Conservation (phyloP, 305 asterid species). For the Euphrasia arctica region DNA sequence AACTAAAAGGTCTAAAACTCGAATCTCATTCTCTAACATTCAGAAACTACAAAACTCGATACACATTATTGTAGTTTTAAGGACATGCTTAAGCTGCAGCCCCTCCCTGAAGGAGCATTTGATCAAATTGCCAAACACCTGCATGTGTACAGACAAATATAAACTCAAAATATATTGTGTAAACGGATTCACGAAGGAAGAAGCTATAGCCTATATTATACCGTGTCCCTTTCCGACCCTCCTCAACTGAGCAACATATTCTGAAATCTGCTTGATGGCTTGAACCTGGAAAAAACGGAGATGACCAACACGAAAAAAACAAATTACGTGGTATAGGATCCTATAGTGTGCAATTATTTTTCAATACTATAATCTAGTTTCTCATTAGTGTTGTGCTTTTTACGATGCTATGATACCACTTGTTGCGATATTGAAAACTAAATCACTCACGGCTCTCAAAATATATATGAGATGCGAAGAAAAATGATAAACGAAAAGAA, state of each 20-base stretch:
- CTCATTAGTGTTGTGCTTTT: neutral
- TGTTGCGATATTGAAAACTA: no score
- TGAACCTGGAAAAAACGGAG: constrained; percentile 44
- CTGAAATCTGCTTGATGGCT: constrained; percentile 71
- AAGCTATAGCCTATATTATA: constrained; percentile 19
- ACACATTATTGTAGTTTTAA: no score
- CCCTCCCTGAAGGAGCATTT: constrained; percentile 38
- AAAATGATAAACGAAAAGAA: no score
- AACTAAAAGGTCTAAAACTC: no score
- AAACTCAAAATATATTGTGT: neutral
- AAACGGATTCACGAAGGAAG: neutral
- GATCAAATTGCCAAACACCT: constrained; percentile 57
- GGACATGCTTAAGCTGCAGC: constrained; percentile 27
- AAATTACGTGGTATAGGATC: neutral
- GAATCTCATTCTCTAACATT: no score
- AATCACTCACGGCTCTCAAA: no score
- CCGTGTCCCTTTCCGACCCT: constrained; percentile 95
- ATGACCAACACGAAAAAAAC: neutral
- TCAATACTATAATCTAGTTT: neutral
- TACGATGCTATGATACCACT: no score
- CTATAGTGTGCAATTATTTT: no score
- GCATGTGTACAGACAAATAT: constrained; percentile 17
- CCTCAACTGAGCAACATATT: constrained; percentile 74
- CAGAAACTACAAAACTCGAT: no score
- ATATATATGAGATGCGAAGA: no score